These are phyloP conservation scores for Prunus mira DNA, from an alignment of 306 rosid species.

Conservation along the genomic window DNA sequence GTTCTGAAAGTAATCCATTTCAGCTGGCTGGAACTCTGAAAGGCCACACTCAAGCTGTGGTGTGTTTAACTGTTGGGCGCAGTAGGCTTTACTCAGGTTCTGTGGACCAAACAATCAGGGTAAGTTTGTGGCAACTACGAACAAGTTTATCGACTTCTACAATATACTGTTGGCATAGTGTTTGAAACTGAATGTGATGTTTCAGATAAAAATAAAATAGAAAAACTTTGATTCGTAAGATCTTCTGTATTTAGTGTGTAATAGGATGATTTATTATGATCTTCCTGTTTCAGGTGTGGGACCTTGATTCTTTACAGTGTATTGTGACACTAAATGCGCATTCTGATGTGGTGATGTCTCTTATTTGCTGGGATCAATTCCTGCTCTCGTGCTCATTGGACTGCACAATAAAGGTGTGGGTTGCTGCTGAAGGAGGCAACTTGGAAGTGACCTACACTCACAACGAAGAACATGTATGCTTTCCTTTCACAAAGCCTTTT, in stretches of 20 bases:
- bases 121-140: not conserved
- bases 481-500: no score
- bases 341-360: conserved; percentile 34
- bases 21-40: conserved; percentile 14
- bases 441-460: conserved; percentile 32
- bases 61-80: conserved; percentile 25
- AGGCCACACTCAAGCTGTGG: conserved; percentile 32
- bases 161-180: no score
- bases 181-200: no score
- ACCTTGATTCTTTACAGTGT: conserved; percentile 36
- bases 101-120: conserved; percentile 42
- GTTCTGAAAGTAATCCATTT: conserved; percentile 26
- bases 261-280: no score
- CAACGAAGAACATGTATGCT: conserved; percentile 15
- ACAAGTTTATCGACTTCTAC: no score
- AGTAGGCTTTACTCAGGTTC: conserved; percentile 38
- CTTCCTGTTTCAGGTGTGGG: conserved; percentile 22
- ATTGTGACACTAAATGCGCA: conserved; percentile 38
- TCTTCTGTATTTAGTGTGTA: no score
- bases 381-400: conserved; percentile 25
- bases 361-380: conserved; percentile 38
- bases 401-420: conserved; percentile 36
- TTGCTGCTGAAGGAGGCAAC: not conserved
- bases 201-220: no score
- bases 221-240: no score